Evolutionary conservation across 75 land plant genomes (phyloP).

Genomic region (Chamaecyparis obtusa): DNA sequence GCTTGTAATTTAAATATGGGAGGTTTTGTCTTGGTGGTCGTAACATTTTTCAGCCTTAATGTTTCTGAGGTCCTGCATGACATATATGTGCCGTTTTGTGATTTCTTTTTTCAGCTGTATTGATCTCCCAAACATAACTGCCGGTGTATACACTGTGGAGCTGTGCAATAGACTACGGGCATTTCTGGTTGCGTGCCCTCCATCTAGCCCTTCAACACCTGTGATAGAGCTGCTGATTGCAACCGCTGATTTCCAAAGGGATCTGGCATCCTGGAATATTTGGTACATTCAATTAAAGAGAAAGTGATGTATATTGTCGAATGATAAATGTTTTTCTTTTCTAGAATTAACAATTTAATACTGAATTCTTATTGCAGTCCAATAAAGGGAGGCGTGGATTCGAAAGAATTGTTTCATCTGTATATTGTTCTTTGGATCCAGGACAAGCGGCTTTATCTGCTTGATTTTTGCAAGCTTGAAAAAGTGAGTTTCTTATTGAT

Average conservation of each 20-base stretch:
- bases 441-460: slow-evolving; percentile 73
- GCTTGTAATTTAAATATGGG: neutral
- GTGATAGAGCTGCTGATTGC: slow-evolving; percentile 80
- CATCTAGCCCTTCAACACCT: slow-evolving; percentile 71
- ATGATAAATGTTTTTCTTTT: neutral
- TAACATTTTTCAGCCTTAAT: neutral
- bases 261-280: slow-evolving; percentile 80
- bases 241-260: slow-evolving; percentile 84
- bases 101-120: slow-evolving; percentile 60
- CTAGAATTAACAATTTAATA: neutral
- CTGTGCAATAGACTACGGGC: slow-evolving; percentile 63
- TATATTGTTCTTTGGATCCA: slow-evolving; percentile 91
- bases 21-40: neutral
- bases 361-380: slow-evolving; percentile 36
- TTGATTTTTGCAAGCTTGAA: slow-evolving; percentile 90
- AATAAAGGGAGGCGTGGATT: slow-evolving; percentile 78
- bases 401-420: slow-evolving; percentile 71
- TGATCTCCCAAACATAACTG: slow-evolving; percentile 83
- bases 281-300: slow-evolving; percentile 32
- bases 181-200: slow-evolving; percentile 89
- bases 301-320: too few species aligned
- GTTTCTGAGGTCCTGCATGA: neutral
- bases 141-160: slow-evolving; percentile 78
- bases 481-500: slow-evolving; percentile 38
- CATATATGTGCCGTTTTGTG: neutral